Conservation (phyloP, 2,329 filamentous ascomycete species). For the Colletotrichum caudatum region DNA sequence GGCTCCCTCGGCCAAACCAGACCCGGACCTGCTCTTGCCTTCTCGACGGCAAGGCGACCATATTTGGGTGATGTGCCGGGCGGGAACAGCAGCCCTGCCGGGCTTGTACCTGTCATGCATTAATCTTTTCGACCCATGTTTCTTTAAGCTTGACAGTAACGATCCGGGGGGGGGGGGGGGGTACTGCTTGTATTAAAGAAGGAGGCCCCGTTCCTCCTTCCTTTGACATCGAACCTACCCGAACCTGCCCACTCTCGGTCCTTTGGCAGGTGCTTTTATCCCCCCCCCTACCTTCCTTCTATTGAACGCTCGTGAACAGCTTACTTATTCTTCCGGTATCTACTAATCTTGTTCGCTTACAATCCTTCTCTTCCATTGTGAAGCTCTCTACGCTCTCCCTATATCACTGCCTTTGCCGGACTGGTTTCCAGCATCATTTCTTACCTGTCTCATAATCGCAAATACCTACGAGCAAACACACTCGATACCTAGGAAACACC, state of each 20-base stretch:
- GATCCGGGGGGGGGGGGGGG: background rate
- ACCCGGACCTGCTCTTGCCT: conserved; percentile 27
- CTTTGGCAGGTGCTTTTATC: conserved; percentile 28
- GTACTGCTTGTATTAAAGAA: conserved; percentile 34
- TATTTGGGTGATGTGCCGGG: conserved; percentile 15
- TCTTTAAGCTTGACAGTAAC: conserved; percentile 21
- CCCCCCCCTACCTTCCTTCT: conserved; percentile 1
- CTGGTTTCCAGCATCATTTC: conserved; percentile 29
- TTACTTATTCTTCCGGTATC: conserved; percentile 15
- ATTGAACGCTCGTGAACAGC: conserved; percentile 23
- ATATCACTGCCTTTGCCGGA: conserved; percentile 15
- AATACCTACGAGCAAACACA: background rate
- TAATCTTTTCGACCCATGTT: conserved; percentile 17
- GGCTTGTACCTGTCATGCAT: conserved; percentile 2
- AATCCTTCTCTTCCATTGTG: conserved; percentile 24
- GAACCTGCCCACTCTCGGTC: conserved; percentile 23
- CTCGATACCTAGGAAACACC: background rate
- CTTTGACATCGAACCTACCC: conserved; percentile 23
- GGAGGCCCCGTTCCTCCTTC: conserved; percentile 30
- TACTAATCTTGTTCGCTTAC: conserved; percentile 36
- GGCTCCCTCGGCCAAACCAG: conserved; percentile 25
- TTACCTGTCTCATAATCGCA: conserved; percentile 26
- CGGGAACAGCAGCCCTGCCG: conserved; percentile 16
- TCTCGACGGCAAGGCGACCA: conserved; percentile 1
- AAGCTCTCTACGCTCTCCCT: conserved; percentile 20